Evolutionary conservation across 805 yeast genomes (phyloP).

Genomic region (Wickerhamomyces rabaulensis): DNA sequence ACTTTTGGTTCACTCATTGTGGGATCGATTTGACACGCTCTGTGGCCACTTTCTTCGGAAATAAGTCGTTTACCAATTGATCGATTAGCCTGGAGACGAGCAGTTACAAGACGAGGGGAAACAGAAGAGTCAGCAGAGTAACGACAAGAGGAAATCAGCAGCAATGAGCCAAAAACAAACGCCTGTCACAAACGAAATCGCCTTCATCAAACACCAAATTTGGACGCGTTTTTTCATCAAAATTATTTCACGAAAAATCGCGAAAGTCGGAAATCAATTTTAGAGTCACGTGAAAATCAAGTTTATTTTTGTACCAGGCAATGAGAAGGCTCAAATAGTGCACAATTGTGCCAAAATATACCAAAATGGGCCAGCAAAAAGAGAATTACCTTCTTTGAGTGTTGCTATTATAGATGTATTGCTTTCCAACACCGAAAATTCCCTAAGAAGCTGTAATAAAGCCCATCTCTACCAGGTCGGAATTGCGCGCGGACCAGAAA

Average conservation of each 20-base stretch:
- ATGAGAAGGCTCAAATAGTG: no score
- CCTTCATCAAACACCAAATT: neutral
- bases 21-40: neutral
- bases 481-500: neutral
- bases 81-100: neutral
- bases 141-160: neutral
- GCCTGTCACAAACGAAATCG: neutral
- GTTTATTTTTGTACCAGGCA: no score
- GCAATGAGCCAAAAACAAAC: neutral
- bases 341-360: no score
- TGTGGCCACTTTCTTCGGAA: neutral
- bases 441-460: no score
- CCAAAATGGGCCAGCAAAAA: no score
- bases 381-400: no score
- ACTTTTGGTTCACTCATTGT: conserved; percentile 55
- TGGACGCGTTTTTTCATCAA: neutral
- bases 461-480: neutral
- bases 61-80: neutral
- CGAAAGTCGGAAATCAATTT: neutral
- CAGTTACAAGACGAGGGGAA: neutral
- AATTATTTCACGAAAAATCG: neutral
- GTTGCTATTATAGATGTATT: no score
- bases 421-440: no score
- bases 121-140: no score
- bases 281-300: neutral